These are phyloP conservation scores for Leccinum barrowsii DNA, from an alignment of 768 basidiomycete genomes.

Conservation along the genomic window DNA sequence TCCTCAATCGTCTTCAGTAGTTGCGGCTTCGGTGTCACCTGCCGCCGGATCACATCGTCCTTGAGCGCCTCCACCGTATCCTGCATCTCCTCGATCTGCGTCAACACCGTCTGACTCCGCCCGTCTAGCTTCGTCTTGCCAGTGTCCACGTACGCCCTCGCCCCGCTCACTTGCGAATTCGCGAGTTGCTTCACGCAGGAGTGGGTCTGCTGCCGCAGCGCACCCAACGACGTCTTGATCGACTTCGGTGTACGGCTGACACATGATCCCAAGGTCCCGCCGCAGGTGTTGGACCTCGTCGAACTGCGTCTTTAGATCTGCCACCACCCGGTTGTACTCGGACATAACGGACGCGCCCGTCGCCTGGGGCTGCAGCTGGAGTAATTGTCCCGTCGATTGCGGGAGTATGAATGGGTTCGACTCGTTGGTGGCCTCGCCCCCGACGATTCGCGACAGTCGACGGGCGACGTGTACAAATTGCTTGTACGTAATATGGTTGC, in stretches of 20 bases:
- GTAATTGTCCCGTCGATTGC: constrained; percentile 65
- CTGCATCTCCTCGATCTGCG: constrained; percentile 89
- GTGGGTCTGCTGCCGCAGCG: constrained; percentile 79
- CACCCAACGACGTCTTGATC: constrained; percentile 80
- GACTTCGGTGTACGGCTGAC: constrained; percentile 91
- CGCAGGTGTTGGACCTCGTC: constrained; percentile 94
- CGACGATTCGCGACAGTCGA: constrained; percentile 68
- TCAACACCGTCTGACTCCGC: constrained; percentile 85
- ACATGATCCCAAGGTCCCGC: constrained; percentile 88
- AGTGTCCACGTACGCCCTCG: constrained; percentile 82
- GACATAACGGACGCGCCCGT: constrained; percentile 74
- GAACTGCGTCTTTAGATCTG: constrained; percentile 86
- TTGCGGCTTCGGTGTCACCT: constrained; percentile 75
- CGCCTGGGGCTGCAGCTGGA: constrained; percentile 57
- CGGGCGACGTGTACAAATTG: constrained; percentile 73
- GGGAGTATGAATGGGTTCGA: constrained; percentile 42
- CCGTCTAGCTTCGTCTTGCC: constrained; percentile 90
- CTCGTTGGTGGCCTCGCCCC: constrained; percentile 32
- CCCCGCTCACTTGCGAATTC: constrained; percentile 75
- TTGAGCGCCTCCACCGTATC: constrained; percentile 87
- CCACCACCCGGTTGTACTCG: constrained; percentile 69
- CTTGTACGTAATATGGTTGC: constrained; percentile 32
- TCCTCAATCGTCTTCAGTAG: constrained; percentile 68
- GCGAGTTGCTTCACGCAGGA: constrained; percentile 81
- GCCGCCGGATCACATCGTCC: constrained; percentile 87